These are phyloP conservation scores for Vanrija sp. DNA, from an alignment of 1,284 basidiomycete genomes.

Conservation along the genomic window DNA sequence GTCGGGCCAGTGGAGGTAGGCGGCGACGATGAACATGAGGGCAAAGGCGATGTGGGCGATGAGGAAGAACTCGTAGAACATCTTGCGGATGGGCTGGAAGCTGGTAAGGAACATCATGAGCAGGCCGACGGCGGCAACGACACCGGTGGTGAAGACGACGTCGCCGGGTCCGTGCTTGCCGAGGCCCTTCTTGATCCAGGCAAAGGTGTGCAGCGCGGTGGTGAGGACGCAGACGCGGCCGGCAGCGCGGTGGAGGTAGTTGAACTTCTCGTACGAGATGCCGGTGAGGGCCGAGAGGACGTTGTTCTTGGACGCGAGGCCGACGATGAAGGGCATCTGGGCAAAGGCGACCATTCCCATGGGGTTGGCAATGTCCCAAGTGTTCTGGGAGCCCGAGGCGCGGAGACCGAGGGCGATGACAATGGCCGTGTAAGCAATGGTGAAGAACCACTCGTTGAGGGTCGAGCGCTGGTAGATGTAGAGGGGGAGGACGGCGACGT, in stretches of 20 bases:
- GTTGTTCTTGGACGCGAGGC: constrained; percentile 64
- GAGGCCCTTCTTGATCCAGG: constrained; percentile 18
- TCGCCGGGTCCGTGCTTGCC: constrained; percentile 9
- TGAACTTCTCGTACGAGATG: constrained; percentile 57
- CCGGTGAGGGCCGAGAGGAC: constrained; percentile 61
- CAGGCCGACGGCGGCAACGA: constrained; percentile 34
- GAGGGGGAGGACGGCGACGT: constrained; percentile 3
- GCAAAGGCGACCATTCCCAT: constrained; percentile 33
- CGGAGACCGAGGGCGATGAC: constrained; percentile 1
- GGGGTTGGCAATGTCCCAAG: constrained; percentile 7
- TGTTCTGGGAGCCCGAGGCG: background rate
- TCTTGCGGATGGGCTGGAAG: background rate
- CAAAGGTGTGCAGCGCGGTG: constrained; percentile 32
- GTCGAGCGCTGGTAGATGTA: background rate
- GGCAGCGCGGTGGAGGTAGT: constrained; percentile 39
- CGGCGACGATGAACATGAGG: background rate
- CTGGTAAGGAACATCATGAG: constrained; percentile 46
- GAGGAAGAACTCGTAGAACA: constrained; percentile 3
- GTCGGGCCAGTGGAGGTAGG: background rate
- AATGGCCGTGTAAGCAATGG: constrained; percentile 1
- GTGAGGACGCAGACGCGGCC: constrained; percentile 33
- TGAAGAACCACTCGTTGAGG: constrained; percentile 2
- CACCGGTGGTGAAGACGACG: background rate
- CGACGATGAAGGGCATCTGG: constrained; percentile 62
- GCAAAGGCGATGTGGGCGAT: constrained; percentile 2